These are phyloP conservation scores for Trichosporon sp. DNA, from an alignment of 1,284 basidiomycete species.

Conservation along the genomic window DNA sequence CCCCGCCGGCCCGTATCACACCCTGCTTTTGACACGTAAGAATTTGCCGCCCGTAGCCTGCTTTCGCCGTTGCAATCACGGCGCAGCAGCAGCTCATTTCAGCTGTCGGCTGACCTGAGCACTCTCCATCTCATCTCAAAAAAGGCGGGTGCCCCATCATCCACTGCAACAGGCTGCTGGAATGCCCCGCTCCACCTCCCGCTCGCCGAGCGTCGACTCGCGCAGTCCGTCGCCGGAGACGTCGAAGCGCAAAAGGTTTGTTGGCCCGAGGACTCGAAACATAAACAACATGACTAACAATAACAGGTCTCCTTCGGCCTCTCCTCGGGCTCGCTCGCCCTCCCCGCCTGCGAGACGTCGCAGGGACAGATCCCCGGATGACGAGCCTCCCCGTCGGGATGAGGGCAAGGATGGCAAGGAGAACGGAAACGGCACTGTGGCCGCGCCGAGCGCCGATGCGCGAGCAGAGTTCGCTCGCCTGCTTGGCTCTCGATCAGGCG, in stretches of 20 bases:
- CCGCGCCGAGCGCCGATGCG: constrained; percentile 51
- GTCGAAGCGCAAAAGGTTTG: constrained; percentile 1
- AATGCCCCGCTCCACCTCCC: neutral
- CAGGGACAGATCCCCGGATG: neutral
- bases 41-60: neutral
- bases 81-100: neutral
- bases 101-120: neutral
- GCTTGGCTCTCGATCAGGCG: constrained; percentile 68
- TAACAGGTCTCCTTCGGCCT: constrained; percentile 39
- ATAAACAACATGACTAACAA: neutral
- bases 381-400: neutral
- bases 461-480: constrained; percentile 72
- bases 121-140: neutral
- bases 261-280: neutral
- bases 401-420: constrained; percentile 40
- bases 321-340: constrained; percentile 37
- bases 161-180: neutral
- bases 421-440: constrained; percentile 49
- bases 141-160: constrained; percentile 5
- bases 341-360: constrained; percentile 45
- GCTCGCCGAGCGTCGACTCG: neutral
- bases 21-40: neutral
- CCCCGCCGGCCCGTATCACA: neutral
- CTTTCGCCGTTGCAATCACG: neutral
- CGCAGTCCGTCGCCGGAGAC: neutral